A percentile compares a stretch with the other conserved stretches of the same genome.
Evolutionary conservation across 768 basidiomycete genomes (phyloP).

Genomic region (Kwoniella newhampshirensis): DNA sequence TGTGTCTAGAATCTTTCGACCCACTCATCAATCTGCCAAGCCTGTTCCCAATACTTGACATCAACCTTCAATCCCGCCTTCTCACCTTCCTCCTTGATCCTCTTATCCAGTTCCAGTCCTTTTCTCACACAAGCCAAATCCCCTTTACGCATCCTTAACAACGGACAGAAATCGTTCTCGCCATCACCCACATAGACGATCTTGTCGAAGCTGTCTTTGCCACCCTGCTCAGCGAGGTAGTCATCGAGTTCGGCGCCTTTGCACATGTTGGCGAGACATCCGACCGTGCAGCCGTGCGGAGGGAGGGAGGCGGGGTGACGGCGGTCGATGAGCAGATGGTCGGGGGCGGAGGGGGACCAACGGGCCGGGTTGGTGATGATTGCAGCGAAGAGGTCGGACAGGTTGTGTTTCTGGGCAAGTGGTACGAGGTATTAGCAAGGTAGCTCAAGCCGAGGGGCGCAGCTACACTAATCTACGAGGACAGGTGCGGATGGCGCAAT

Average conservation of each 20-base stretch:
- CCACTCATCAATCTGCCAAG: slow-evolving; percentile 91
- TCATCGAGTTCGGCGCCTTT: slow-evolving; percentile 95
- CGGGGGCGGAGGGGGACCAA: slow-evolving; percentile 68
- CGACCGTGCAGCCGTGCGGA: slow-evolving; percentile 79
- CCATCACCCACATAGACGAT: slow-evolving; percentile 93
- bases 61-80: slow-evolving; percentile 66
- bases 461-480: no score
- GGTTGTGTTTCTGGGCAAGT: slow-evolving; percentile 66
- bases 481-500: no score
- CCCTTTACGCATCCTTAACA: slow-evolving; percentile 74
- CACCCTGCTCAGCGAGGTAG: slow-evolving; percentile 66
- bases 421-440: neutral
- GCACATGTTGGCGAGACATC: slow-evolving; percentile 97
- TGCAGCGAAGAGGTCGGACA: slow-evolving; percentile 71
- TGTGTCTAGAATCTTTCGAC: no score
- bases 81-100: slow-evolving; percentile 71
- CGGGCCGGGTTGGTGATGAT: slow-evolving; percentile 90
- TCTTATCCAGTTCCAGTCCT: slow-evolving; percentile 72
- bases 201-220: slow-evolving; percentile 64
- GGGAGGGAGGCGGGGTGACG: slow-evolving; percentile 72
- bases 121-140: slow-evolving; percentile 80
- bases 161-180: slow-evolving; percentile 90
- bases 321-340: slow-evolving; percentile 67
- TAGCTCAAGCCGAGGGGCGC: no score
- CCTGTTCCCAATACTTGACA: slow-evolving; percentile 83